Conservation (phyloP, 352 stramenopile species). For the Achlya hypogyna region DNA sequence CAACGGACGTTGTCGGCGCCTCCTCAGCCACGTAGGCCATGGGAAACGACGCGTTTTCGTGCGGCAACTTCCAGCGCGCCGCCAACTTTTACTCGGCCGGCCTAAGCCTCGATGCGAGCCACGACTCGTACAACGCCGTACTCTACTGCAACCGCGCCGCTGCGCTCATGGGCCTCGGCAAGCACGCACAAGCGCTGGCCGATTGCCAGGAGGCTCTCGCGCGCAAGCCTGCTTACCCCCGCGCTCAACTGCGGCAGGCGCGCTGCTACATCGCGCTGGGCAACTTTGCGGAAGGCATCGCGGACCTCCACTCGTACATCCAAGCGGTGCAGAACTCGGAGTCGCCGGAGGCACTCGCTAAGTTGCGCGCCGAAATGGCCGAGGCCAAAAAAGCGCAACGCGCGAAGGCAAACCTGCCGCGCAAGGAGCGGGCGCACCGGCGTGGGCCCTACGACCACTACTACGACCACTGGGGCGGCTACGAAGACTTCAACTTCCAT, state of each 20-base stretch:
- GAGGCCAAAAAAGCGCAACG: conserved; percentile 48
- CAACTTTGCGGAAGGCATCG: conserved; percentile 47
- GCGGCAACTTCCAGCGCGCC: conserved; percentile 40
- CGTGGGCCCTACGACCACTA: conserved; percentile 19
- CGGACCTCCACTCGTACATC: conserved; percentile 74
- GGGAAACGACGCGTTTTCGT: conserved; percentile 61
- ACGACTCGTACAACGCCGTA: conserved; percentile 67
- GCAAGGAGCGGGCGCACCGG: conserved; percentile 17
- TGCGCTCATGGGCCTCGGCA: conserved; percentile 61
- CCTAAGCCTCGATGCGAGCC: conserved; percentile 44
- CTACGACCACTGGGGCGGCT: background rate
- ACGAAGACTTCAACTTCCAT: background rate
- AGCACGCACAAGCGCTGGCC: conserved; percentile 50
- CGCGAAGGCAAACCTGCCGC: conserved; percentile 32
- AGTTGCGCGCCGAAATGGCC: conserved; percentile 58
- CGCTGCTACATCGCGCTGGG: conserved; percentile 54
- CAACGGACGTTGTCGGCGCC: background rate
- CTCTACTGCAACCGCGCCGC: conserved; percentile 78
- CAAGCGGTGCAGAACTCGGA: background rate
- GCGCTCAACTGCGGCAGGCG: conserved; percentile 53
- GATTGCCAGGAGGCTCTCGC: conserved; percentile 69
- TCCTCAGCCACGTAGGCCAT: background rate
- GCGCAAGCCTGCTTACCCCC: conserved; percentile 45
- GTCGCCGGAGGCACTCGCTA: conserved; percentile 36
- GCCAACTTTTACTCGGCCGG: conserved; percentile 54